phyloP scores from a whole-genome alignment of 192 early-diverging fungal genomes.

The Borealophlyctis nickersoniae region DNA sequence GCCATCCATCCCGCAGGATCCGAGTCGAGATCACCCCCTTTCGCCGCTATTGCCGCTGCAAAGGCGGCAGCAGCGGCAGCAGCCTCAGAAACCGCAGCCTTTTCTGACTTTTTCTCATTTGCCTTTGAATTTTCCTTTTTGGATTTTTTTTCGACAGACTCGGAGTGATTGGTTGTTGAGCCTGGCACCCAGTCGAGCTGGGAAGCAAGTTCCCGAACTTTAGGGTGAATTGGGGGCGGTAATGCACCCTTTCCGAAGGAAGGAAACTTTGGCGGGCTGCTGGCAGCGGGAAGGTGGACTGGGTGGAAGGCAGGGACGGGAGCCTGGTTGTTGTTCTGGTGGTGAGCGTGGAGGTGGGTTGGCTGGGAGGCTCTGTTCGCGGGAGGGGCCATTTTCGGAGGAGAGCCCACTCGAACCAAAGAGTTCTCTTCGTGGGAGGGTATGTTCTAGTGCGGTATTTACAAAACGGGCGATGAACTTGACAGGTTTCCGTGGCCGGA shows the following conservation, averaged over 20 bases:
- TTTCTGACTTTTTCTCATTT: neutral
- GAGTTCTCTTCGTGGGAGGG: too few species aligned
- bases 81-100: neutral
- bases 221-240: neutral
- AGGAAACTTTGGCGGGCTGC: neutral
- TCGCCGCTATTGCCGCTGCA: neutral
- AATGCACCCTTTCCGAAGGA: neutral
- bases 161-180: neutral
- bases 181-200: neutral
- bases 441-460: too few species aligned
- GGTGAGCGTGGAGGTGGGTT: too few species aligned
- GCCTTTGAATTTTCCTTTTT: neutral
- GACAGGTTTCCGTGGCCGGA: too few species aligned
- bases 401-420: too few species aligned
- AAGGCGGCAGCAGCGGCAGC: neutral
- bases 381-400: too few species aligned
- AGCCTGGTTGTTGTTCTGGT: too few species aligned
- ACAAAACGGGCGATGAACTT: too few species aligned
- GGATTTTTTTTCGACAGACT: neutral
- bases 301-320: neutral
- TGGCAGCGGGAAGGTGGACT: neutral
- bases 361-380: too few species aligned
- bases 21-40: neutral
- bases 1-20: neutral
- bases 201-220: neutral